phyloP scores from a whole-genome alignment of 1,139 yeast species.

The Yamadazyma spencermartinsiae region DNA sequence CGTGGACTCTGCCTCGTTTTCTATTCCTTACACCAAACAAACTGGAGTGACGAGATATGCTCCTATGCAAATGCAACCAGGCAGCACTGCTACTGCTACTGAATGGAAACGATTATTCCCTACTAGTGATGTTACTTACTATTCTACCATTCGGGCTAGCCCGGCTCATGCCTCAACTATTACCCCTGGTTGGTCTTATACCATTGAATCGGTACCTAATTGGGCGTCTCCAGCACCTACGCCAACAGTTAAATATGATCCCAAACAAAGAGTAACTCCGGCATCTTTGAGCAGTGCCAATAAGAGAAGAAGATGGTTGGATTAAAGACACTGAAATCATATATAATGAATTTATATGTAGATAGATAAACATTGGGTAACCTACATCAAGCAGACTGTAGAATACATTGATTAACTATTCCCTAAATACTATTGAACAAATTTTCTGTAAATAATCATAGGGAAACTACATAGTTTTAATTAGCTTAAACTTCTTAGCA shows the following conservation, averaged over 20 bases:
- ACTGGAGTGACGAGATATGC: slow-evolving; percentile 78
- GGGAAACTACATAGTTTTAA: no score
- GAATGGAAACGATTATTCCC: slow-evolving; percentile 65
- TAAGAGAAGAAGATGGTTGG: slow-evolving; percentile 40
- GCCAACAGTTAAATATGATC: slow-evolving; percentile 54
- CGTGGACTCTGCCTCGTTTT: slow-evolving; percentile 33
- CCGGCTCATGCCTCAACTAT: slow-evolving; percentile 59
- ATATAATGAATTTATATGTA: no score
- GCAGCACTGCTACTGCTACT: slow-evolving; percentile 61
- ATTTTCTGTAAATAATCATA: no score
- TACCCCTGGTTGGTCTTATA: slow-evolving; percentile 84
- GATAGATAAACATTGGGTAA: no score
- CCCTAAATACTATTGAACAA: no score
- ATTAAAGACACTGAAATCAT: no score
- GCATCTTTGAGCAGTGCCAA: slow-evolving; percentile 41
- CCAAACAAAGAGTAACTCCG: slow-evolving; percentile 37
- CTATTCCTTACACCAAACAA: slow-evolving; percentile 67
- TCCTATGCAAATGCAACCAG: slow-evolving; percentile 87
- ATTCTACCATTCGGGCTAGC: slow-evolving; percentile 42
- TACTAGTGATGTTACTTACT: slow-evolving; percentile 62
- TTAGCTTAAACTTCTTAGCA: no score
- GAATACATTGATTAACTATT: no score
- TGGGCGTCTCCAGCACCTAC: slow-evolving; percentile 67
- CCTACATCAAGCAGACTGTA: no score
- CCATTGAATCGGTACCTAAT: slow-evolving; percentile 62